Conservation (phyloP, 2,329 filamentous ascomycete species). For the Aureobasidium zeae region DNA sequence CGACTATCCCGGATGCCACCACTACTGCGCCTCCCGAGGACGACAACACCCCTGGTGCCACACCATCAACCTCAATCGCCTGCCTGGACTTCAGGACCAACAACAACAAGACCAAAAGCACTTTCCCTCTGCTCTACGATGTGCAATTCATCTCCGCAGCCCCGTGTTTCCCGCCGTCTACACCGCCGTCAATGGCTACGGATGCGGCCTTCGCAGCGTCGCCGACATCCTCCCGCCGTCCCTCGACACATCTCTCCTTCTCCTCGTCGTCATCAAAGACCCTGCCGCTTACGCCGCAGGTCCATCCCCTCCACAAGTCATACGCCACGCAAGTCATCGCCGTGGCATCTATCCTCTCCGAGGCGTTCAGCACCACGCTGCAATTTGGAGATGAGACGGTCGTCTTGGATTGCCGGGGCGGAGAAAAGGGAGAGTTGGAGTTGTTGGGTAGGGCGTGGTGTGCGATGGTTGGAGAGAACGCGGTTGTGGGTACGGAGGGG, state of each 20-base stretch:
- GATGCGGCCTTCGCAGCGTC: neutral
- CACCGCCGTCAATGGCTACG: neutral
- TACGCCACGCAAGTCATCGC: conserved; percentile 31
- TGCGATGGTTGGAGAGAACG: conserved; percentile 64
- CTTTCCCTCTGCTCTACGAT: conserved; percentile 40
- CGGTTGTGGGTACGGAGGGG: conserved; percentile 56
- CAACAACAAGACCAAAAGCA: conserved; percentile 18
- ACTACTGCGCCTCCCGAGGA: neutral
- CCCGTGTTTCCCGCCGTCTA: conserved; percentile 33
- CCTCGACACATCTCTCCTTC: conserved; percentile 7
- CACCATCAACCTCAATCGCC: conserved; percentile 1
- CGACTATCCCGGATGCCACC: neutral
- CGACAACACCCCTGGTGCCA: neutral
- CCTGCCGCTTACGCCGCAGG: conserved; percentile 23
- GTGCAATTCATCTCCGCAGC: conserved; percentile 47
- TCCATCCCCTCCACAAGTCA: conserved; percentile 34
- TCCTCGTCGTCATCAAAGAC: conserved; percentile 20
- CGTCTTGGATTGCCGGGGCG: conserved; percentile 42
- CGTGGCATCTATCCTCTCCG: conserved; percentile 23
- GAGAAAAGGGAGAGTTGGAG: conserved; percentile 56
- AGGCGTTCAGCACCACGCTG: conserved; percentile 16
- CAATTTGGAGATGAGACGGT: conserved; percentile 27
- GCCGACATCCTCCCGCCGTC: neutral
- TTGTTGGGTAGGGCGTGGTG: conserved; percentile 64
- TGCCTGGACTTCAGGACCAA: conserved; percentile 17